Evolutionary conservation across 371 early-diverging fungal genomes (phyloP).

Genomic region (Dinochytrium kinnereticum): DNA sequence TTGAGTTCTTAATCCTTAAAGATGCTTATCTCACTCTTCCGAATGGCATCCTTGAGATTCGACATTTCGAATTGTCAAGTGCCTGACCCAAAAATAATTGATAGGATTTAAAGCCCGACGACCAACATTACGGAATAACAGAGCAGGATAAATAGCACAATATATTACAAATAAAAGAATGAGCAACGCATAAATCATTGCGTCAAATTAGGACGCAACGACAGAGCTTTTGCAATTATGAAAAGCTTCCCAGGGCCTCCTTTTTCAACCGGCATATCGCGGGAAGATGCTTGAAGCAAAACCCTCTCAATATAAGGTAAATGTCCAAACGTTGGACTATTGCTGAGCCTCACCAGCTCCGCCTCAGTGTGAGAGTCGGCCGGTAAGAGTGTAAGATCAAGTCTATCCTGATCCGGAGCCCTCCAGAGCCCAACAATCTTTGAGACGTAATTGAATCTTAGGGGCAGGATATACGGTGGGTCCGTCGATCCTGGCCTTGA

Average conservation of each 20-base stretch:
- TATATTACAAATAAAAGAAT: too few relatives aligned
- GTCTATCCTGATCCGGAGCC: constrained; percentile 7
- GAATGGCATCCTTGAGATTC: constrained; percentile 16
- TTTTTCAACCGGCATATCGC: constrained; percentile 8
- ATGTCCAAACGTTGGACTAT: neutral
- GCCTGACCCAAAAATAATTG: too few relatives aligned
- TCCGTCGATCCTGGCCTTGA: neutral
- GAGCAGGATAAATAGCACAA: too few relatives aligned
- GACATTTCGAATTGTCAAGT: constrained; percentile 18
- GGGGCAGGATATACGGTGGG: constrained; percentile 12
- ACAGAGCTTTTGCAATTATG: constrained; percentile 5
- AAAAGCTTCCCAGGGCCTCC: constrained; percentile 27
- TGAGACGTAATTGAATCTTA: constrained; percentile 39
- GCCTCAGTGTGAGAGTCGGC: neutral
- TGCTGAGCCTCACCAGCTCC: neutral
- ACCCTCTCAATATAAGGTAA: constrained; percentile 10
- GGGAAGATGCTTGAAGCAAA: constrained; percentile 1
- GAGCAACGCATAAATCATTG: too few relatives aligned
- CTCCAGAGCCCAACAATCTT: constrained; percentile 33
- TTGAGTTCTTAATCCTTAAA: neutral
- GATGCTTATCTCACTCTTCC: constrained; percentile 18
- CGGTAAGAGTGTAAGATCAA: constrained; percentile 29
- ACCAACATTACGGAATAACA: too few relatives aligned
- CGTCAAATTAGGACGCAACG: neutral
- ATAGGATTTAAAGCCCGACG: too few relatives aligned